Conservation (phyloP, 768 basidiomycete species). For the Pleurotus sapidus region DNA sequence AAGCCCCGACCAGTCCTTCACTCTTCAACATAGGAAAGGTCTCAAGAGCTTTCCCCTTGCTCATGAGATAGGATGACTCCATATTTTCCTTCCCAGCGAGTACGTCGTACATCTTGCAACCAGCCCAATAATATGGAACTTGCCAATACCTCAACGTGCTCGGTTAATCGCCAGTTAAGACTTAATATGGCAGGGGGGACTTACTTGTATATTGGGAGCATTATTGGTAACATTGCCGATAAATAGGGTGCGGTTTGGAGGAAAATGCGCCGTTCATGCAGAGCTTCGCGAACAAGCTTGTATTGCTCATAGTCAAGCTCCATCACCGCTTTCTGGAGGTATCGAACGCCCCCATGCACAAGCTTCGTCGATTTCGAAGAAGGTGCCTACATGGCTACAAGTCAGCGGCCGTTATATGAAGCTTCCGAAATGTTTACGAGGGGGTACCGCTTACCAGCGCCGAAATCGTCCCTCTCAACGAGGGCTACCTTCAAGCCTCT, state of each 20-base stretch:
- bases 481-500: conserved; percentile 90
- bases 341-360: conserved; percentile 96
- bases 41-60: conserved; percentile 88
- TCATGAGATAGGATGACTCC: conserved; percentile 95
- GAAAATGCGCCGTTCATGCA: conserved; percentile 92
- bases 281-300: conserved; percentile 93
- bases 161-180: conserved; percentile 9
- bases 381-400: conserved; percentile 60
- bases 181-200: conserved; percentile 14
- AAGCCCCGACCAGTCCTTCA: conserved; percentile 87
- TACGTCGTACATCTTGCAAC: conserved; percentile 95
- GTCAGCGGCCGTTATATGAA: neutral
- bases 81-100: conserved; percentile 96
- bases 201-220: conserved; percentile 94
- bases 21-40: conserved; percentile 96
- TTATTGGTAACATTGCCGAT: conserved; percentile 90
- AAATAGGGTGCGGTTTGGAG: conserved; percentile 95
- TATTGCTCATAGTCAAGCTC: conserved; percentile 96
- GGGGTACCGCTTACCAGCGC: conserved; percentile 55
- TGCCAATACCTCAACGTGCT: conserved; percentile 81
- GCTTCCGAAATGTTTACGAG: neutral
- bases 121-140: conserved; percentile 92
- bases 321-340: conserved; percentile 94
- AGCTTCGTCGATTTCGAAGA: conserved; percentile 98
- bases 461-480: conserved; percentile 92